phyloP scores from a whole-genome alignment of 2,329 filamentous ascomycete genomes.

The Emergomyces orientalis region DNA sequence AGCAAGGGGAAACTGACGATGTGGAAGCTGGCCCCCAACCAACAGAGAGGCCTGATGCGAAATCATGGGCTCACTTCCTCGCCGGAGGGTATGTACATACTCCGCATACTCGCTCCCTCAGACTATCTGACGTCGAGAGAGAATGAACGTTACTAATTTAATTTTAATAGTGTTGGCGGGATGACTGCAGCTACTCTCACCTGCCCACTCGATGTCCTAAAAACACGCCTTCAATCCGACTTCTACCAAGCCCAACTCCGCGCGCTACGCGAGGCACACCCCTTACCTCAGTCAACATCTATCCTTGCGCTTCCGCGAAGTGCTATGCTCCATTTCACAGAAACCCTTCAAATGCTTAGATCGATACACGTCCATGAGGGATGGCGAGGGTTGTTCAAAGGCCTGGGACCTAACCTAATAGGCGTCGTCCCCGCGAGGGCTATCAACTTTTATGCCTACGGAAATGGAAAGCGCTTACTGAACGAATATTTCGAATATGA shows the following conservation, averaged over 20 bases:
- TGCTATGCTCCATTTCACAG: slow-evolving; percentile 64
- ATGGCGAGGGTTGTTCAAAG: slow-evolving; percentile 82
- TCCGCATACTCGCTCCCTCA: not conserved
- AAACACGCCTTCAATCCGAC: slow-evolving; percentile 84
- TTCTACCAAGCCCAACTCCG: slow-evolving; percentile 81
- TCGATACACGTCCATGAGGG: slow-evolving; percentile 75
- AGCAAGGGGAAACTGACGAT: slow-evolving; percentile 33
- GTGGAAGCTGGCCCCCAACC: slow-evolving; percentile 23
- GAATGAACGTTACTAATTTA: slow-evolving; percentile 13
- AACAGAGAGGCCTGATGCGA: slow-evolving; percentile 30
- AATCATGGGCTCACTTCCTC: slow-evolving; percentile 85
- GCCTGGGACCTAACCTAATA: slow-evolving; percentile 78
- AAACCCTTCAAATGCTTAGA: slow-evolving; percentile 77
- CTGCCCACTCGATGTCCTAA: slow-evolving; percentile 83
- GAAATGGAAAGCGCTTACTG: slow-evolving; percentile 78
- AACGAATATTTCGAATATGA: slow-evolving; percentile 52
- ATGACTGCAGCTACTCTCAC: slow-evolving; percentile 88
- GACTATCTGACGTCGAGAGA: not conserved
- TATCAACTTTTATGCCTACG: slow-evolving; percentile 92
- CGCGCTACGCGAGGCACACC: slow-evolving; percentile 53
- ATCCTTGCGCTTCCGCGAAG: slow-evolving; percentile 57
- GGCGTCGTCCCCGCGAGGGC: slow-evolving; percentile 82
- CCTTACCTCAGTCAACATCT: slow-evolving; percentile 42
- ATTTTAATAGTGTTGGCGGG: slow-evolving; percentile 58
- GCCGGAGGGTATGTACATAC: slow-evolving; percentile 67